Percentiles rank a stretch among this genome's conserved stretches.
These are phyloP conservation scores for Aspergillus jensenii DNA, from an alignment of 2,329 filamentous ascomycete genomes.

Conservation along the genomic window DNA sequence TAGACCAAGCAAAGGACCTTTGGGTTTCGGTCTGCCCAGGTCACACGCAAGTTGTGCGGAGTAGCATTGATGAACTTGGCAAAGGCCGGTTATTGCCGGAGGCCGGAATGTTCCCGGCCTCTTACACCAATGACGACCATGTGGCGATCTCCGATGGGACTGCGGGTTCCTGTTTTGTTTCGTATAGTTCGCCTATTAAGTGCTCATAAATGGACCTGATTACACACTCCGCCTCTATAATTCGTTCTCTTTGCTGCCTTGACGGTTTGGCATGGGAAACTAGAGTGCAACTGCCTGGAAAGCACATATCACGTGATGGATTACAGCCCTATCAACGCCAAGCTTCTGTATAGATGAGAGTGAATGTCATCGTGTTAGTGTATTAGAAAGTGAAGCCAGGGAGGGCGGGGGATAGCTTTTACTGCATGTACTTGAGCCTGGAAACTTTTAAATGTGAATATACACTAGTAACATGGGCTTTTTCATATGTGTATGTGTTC, in stretches of 20 bases:
- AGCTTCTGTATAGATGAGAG: conserved; percentile 25
- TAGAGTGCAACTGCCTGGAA: conserved; percentile 2
- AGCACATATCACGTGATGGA: conserved; percentile 31
- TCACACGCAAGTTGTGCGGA: not conserved
- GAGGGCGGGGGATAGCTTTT: not conserved
- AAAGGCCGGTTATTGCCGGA: conserved; percentile 34
- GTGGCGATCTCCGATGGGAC: conserved; percentile 10
- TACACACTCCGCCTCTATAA: not conserved
- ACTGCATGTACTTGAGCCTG: not conserved
- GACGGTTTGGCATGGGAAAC: conserved; percentile 9
- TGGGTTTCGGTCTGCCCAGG: not conserved
- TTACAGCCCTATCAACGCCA: conserved; percentile 26
- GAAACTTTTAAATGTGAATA: not conserved
- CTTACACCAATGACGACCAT: conserved; percentile 27
- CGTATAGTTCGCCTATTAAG: not conserved
- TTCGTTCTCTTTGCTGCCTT: not conserved
- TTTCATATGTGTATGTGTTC: conserved; percentile 23
- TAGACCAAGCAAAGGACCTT: not conserved
- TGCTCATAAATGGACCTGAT: not conserved
- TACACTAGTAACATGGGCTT: not conserved
- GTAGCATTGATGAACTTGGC: conserved; percentile 11
- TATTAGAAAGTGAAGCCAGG: not conserved
- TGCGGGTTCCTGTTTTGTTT: not conserved
- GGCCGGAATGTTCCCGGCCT: conserved; percentile 46
- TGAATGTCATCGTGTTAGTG: not conserved